Percentiles rank a stretch among this genome's conserved stretches.
These are phyloP conservation scores for Xylariaceae sp. DNA, from an alignment of 2,329 filamentous ascomycete genomes.

Conservation along the genomic window DNA sequence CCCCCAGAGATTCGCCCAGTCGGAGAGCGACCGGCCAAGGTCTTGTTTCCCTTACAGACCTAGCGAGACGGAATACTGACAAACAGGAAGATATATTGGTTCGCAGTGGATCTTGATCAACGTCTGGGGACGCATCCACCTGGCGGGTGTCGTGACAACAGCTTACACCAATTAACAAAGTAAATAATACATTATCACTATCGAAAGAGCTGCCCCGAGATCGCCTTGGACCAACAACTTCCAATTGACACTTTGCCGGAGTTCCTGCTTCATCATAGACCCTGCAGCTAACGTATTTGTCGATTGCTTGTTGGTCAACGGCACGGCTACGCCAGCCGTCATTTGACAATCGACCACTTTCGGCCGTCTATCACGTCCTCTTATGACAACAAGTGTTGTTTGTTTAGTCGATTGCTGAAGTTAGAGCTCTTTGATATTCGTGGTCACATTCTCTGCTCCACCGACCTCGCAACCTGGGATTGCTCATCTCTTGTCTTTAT, in stretches of 20 bases:
- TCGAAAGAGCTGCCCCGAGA: constrained; percentile 4
- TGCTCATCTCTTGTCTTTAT: not conserved
- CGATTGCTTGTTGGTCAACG: not conserved
- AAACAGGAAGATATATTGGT: not conserved
- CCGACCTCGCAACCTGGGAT: constrained; percentile 3
- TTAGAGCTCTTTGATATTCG: constrained; percentile 1
- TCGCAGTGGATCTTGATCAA: constrained; percentile 2
- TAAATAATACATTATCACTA: constrained; percentile 10
- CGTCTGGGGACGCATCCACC: constrained; percentile 5
- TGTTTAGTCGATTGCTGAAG: not conserved
- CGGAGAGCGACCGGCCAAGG: constrained; percentile 15
- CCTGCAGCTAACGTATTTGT: not conserved
- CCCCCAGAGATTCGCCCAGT: constrained; percentile 11
- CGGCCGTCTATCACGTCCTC: constrained; percentile 11
- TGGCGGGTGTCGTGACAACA: constrained; percentile 16
- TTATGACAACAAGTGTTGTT: constrained; percentile 5
- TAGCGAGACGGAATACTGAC: constrained; percentile 6
- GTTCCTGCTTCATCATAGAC: not conserved
- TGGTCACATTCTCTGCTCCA: not conserved
- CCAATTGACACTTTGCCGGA: constrained; percentile 10
- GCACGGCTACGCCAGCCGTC: not conserved
- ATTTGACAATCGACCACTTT: not conserved
- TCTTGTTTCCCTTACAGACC: not conserved
- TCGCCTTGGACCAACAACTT: constrained; percentile 10
- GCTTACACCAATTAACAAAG: constrained; percentile 15